These are phyloP conservation scores for Candida ascalaphidarum DNA, from an alignment of 805 yeast species.

Conservation along the genomic window DNA sequence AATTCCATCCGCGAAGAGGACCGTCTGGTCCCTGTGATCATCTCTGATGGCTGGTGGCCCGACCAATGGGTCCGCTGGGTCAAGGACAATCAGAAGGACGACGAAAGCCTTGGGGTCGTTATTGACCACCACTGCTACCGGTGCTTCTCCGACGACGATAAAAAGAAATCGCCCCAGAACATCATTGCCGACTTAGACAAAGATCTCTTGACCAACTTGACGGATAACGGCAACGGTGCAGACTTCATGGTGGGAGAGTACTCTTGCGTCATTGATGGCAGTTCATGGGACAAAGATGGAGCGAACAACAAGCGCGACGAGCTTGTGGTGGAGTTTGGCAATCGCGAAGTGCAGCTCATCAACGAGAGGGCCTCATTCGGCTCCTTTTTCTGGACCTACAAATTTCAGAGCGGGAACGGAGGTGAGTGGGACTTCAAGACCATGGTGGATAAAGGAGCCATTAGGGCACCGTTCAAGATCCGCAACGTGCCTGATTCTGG, in stretches of 20 bases:
- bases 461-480: conserved; percentile 17
- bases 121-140: conserved; percentile 83
- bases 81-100: conserved; percentile 28
- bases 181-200: conserved; percentile 49
- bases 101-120: conserved; percentile 48
- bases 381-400: conserved; percentile 83
- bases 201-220: conserved; percentile 42
- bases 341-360: conserved; percentile 41
- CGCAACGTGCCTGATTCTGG: conserved; percentile 29
- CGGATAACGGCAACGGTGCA: conserved; percentile 35
- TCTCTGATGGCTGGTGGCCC: conserved; percentile 95
- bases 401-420: conserved; percentile 82
- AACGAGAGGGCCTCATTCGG: conserved; percentile 56
- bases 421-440: conserved; percentile 95
- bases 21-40: conserved; percentile 54
- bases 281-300: conserved; percentile 57
- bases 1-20: conserved; percentile 51
- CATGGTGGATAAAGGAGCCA: conserved; percentile 57
- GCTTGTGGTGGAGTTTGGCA: conserved; percentile 56
- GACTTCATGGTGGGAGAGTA: conserved; percentile 86
- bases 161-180: conserved; percentile 51
- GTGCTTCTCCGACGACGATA: conserved; percentile 74
- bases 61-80: conserved; percentile 69
- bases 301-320: conserved; percentile 37
- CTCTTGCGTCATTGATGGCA: conserved; percentile 76